A percentile compares a stretch with the other conserved stretches of the same genome.
Conservation (phyloP, 2,329 filamentous ascomycete genomes). For the Colletotrichum filicis region DNA sequence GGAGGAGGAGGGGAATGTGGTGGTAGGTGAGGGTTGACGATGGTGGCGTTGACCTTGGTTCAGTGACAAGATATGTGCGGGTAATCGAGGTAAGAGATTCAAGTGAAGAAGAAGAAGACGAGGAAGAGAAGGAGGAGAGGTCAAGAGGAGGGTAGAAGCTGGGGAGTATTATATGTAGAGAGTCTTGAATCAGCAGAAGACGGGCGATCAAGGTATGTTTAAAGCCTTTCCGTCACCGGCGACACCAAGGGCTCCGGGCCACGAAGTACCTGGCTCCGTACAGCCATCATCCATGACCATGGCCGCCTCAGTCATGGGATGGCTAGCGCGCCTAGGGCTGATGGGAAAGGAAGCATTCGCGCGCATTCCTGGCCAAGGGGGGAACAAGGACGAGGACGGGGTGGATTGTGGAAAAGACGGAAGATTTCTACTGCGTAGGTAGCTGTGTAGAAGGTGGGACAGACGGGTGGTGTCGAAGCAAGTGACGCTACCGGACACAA, state of each 20-base stretch:
- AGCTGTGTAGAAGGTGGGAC: neutral
- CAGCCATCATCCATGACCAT: neutral
- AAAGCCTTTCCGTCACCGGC: constrained; percentile 8
- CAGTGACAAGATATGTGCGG: neutral
- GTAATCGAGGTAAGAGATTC: neutral
- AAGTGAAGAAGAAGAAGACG: neutral
- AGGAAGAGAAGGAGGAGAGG: neutral
- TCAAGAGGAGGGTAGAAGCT: neutral
- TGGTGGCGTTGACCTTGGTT: neutral
- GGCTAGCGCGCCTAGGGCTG: neutral
- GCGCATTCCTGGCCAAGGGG: constrained; percentile 8
- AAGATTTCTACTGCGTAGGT: no score
- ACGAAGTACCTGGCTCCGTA: neutral
- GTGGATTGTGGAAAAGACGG: no score
- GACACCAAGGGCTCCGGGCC: neutral
- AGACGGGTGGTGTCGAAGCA: neutral
- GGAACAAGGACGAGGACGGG: neutral
- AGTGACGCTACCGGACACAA: neutral
- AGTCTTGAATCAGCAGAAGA: neutral
- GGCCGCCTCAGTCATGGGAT: neutral
- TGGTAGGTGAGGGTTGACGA: constrained; percentile 3
- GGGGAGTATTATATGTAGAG: neutral
- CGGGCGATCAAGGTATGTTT: constrained; percentile 23
- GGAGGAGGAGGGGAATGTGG: neutral
- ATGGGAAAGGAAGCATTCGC: neutral